Base-by-base conservation (phyloP, 1,284 basidiomycete species). In the Ustilago bromivora region DNA sequence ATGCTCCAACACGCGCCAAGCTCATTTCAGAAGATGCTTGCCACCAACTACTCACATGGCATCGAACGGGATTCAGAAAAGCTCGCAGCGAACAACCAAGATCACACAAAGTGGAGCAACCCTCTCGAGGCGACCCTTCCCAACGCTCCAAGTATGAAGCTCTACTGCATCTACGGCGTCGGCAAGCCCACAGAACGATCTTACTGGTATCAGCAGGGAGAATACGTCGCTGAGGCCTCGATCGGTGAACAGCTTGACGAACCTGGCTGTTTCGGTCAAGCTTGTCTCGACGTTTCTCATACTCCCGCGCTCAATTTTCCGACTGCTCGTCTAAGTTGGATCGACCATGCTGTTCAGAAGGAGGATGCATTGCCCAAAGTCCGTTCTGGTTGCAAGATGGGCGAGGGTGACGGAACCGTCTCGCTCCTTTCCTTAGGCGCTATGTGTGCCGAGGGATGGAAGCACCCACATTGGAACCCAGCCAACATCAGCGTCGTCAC, bases 371-470 rank as follows among this genome's bases (percentile, higher is more conserved):
- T 70, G 35, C 82, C 82, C 9, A 76, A 75, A 28, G 78, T 83
- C 6, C 62, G 80, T 0, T 43, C 83, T 0, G 85, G 85, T 4
- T 83, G 78, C 63, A 80, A 82, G 55, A 76, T 85, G 68, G 83
- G 83, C 32, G 84, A 86, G 49, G 96, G 96, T 28, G 97, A 99
- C 86, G 97, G 97, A 5, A 99, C 97, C 1, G 96, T 98, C 7
- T 92, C 92, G 69, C 88, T 97, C 19, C 86, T 98, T 17, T 94
- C 93, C 78, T 88, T 98, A 41, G 96, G 96, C 9, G 91, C 93
- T 8, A 98, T 99, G 95, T 98, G 96, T 83, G 93, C 94, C 82
- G 71, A 82, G 47, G 96, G 95, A 3, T 98, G 96, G 96, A 94
- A 95, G 87, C 89, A 92, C 63, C 89, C 90, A 73, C 89, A 92